Percentiles rank a stretch among this genome's conserved stretches.
Evolutionary conservation across 768 basidiomycete genomes (phyloP).

Genomic region (Neoboletus subvelutipes): DNA sequence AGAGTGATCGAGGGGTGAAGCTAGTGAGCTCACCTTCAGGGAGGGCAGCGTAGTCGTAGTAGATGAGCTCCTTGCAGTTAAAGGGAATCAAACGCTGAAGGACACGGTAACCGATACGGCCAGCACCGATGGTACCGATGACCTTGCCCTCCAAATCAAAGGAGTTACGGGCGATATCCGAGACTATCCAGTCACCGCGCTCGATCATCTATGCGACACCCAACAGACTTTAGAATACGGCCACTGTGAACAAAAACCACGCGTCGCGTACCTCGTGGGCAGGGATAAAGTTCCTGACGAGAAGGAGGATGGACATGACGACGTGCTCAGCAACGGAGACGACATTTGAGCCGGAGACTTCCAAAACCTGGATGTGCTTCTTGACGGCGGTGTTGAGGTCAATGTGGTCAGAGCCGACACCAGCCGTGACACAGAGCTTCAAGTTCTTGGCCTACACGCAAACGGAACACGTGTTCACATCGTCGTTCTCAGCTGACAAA

Average conservation of each 20-base stretch:
- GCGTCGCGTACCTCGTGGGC: slow-evolving; percentile 66
- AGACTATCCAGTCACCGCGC: slow-evolving; percentile 84
- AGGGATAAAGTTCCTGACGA: slow-evolving; percentile 87
- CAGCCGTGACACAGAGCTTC: slow-evolving; percentile 87
- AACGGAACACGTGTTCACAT: slow-evolving; percentile 1
- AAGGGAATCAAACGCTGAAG: slow-evolving; percentile 79
- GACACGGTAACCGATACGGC: slow-evolving; percentile 84
- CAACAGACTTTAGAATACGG: not conserved
- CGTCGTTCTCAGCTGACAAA: not conserved
- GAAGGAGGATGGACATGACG: slow-evolving; percentile 84
- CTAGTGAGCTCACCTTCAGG: slow-evolving; percentile 46
- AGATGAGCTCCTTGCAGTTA: slow-evolving; percentile 86
- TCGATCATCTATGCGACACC: slow-evolving; percentile 63
- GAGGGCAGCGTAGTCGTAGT: slow-evolving; percentile 82
- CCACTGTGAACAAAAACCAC: not conserved
- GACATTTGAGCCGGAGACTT: slow-evolving; percentile 89
- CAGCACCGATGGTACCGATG: slow-evolving; percentile 85
- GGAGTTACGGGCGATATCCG: slow-evolving; percentile 76
- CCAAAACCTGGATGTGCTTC: slow-evolving; percentile 74
- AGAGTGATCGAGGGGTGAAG: not conserved
- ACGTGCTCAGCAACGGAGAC: slow-evolving; percentile 92
- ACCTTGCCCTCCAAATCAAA: slow-evolving; percentile 91
- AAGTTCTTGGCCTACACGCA: slow-evolving; percentile 76
- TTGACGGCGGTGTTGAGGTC: slow-evolving; percentile 88
- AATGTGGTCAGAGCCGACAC: slow-evolving; percentile 88